Conservation (phyloP, 352 stramenopile genomes). For the Phytophthora europaea region DNA sequence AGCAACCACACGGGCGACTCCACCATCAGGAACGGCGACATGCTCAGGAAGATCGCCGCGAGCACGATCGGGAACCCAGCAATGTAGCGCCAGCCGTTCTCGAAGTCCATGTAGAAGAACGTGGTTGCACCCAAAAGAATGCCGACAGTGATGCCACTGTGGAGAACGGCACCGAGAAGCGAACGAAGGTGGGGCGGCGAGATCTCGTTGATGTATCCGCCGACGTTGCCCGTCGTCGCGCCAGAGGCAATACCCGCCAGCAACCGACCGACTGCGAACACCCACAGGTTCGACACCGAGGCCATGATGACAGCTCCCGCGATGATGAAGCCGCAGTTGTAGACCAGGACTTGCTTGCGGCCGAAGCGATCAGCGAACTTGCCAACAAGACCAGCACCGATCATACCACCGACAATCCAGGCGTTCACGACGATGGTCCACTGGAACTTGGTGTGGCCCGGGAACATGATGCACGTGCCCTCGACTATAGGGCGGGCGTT, state of each 20-base stretch:
- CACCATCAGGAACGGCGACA: conserved; percentile 61
- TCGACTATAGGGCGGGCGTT: conserved; percentile 33
- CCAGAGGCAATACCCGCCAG: conserved; percentile 66
- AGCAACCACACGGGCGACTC: conserved; percentile 65
- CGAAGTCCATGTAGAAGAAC: conserved; percentile 68
- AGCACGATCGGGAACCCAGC: conserved; percentile 68
- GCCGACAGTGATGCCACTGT: conserved; percentile 52
- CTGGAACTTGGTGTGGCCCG: conserved; percentile 51
- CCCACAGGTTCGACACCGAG: conserved; percentile 38
- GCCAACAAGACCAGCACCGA: conserved; percentile 48
- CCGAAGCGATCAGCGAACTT: conserved; percentile 49
- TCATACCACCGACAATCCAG: conserved; percentile 61
- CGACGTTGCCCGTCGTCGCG: conserved; percentile 48
- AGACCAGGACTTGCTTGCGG: conserved; percentile 56
- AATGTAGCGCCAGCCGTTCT: conserved; percentile 67
- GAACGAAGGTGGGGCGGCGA: conserved; percentile 52
- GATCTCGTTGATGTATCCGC: conserved; percentile 62
- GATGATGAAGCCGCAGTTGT: conserved; percentile 54
- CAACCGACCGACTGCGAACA: conserved; percentile 55
- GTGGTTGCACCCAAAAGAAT: conserved; percentile 54
- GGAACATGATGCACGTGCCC: conserved; percentile 59
- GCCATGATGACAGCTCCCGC: conserved; percentile 44
- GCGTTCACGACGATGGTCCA: conserved; percentile 63
- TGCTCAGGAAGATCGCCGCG: conserved; percentile 48
- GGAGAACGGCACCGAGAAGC: conserved; percentile 45